Conservation (phyloP, 148 eudicot species). For the Agrostemma githago region DNA sequence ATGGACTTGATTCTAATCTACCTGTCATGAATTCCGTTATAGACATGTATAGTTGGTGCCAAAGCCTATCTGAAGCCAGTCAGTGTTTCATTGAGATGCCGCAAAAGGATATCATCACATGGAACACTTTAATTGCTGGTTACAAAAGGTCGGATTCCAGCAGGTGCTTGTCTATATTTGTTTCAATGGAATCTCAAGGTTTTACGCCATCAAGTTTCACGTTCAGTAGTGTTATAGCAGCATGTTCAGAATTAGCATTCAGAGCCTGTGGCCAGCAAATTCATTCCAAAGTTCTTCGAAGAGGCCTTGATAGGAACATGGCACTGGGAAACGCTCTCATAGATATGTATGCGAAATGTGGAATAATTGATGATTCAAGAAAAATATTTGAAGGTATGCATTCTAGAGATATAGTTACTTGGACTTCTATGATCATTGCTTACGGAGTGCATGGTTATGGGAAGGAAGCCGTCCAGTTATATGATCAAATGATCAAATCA, state of each 20-base stretch:
- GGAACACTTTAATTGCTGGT: constrained; percentile 92
- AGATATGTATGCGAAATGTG: constrained; percentile 96
- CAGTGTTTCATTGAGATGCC: constrained; percentile 65
- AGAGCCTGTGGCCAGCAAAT: constrained; percentile 63
- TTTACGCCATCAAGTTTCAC: constrained; percentile 72
- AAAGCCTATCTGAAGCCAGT: constrained; percentile 52
- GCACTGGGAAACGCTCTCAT: constrained; percentile 66
- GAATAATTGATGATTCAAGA: constrained; percentile 56
- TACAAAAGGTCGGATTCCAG: constrained; percentile 52
- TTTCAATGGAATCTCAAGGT: constrained; percentile 55
- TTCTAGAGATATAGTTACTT: constrained; percentile 54
- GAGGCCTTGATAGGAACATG: constrained; percentile 56
- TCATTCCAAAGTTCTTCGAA: constrained; percentile 52
- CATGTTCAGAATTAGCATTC: constrained; percentile 67
- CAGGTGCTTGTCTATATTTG: constrained; percentile 50
- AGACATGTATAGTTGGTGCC: constrained; percentile 83
- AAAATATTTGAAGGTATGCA: constrained; percentile 52
- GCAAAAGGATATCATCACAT: constrained; percentile 63
- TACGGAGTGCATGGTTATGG: constrained; percentile 87
- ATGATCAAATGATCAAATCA: constrained; percentile 54
- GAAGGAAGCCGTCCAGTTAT: constrained; percentile 56
- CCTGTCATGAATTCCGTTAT: constrained; percentile 86
- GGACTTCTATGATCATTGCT: constrained; percentile 96
- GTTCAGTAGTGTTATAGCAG: constrained; percentile 61
- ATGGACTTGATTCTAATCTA: constrained; percentile 57